A percentile compares a stretch with the other conserved stretches of the same genome.
Conservation (phyloP, 306 rosid genomes). For the Vigna mungo region DNA sequence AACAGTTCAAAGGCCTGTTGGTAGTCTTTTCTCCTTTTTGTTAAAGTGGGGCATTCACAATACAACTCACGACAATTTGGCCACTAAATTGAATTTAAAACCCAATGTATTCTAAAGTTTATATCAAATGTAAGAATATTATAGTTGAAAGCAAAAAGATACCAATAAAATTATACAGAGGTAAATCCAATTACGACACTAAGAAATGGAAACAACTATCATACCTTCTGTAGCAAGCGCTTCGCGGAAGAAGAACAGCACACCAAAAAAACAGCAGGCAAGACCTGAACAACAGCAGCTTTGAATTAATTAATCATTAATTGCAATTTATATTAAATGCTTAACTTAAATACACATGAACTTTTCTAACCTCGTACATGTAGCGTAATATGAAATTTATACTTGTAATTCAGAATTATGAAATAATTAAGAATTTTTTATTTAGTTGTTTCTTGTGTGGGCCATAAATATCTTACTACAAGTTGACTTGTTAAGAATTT, state of each 20-base stretch:
- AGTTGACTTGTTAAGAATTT: conserved; percentile 23
- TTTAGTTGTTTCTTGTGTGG: not conserved
- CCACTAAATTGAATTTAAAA: conserved; percentile 15
- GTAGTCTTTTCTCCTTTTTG: not conserved
- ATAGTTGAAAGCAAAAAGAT: conserved; percentile 7
- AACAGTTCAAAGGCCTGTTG: not conserved
- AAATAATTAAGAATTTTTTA: not conserved
- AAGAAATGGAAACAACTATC: conserved; percentile 24
- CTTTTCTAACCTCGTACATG: conserved; percentile 14
- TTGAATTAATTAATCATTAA: conserved; percentile 30
- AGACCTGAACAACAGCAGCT: conserved; percentile 62
- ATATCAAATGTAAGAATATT: conserved; percentile 16
- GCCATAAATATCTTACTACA: not conserved
- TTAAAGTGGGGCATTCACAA: not conserved
- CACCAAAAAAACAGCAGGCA: conserved; percentile 87
- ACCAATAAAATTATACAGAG: conserved; percentile 6
- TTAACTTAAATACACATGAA: not conserved
- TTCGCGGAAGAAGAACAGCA: conserved; percentile 68
- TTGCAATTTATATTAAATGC: conserved; percentile 5
- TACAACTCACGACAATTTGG: conserved; percentile 5
- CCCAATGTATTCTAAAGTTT: not conserved
- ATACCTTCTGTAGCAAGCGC: conserved; percentile 71
- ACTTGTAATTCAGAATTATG: not conserved
- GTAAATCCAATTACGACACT: conserved; percentile 31
- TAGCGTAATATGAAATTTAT: conserved; percentile 11